Conservation (phyloP, 495 filamentous ascomycete species). For the Aspergillus nanangensis region DNA sequence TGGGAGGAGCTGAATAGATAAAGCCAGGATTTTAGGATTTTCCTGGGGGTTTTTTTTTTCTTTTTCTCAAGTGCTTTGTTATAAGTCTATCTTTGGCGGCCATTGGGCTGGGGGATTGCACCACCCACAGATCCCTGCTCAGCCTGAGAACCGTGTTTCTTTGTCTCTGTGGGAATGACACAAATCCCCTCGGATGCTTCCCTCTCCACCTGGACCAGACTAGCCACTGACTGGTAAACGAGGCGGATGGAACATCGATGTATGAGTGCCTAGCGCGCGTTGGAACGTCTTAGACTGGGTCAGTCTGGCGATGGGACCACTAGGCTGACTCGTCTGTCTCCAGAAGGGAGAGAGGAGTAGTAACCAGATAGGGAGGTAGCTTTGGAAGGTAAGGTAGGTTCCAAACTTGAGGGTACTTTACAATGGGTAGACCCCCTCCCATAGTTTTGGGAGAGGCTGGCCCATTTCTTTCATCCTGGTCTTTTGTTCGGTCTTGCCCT, state of each 20-base stretch:
- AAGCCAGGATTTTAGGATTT: conserved; percentile 17
- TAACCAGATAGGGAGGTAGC: too few relatives aligned
- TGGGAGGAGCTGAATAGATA: conserved; percentile 11
- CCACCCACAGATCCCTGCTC: background rate
- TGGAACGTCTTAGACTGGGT: background rate
- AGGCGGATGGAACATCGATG: conserved; percentile 9
- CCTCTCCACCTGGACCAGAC: background rate
- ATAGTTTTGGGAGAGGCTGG: too few relatives aligned
- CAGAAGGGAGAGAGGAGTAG: too few relatives aligned
- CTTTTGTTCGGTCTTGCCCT: too few relatives aligned
- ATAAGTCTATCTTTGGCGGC: conserved; percentile 14
- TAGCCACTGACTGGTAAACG: conserved; percentile 1
- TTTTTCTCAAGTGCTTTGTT: conserved; percentile 27
- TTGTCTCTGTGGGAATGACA: conserved; percentile 10
- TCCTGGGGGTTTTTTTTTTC: too few relatives aligned
- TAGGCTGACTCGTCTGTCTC: background rate
- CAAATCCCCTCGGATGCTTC: conserved; percentile 5
- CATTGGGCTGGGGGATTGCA: conserved; percentile 1
- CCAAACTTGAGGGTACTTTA: too few relatives aligned
- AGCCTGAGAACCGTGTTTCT: conserved; percentile 9
- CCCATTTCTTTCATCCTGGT: too few relatives aligned
- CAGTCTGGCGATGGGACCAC: background rate
- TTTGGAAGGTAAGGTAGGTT: too few relatives aligned
- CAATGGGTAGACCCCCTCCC: too few relatives aligned
- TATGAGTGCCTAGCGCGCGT: background rate